Percentiles rank a stretch among this genome's conserved stretches.
phyloP scores from a whole-genome alignment of 331 rosid species.

The Rhamnella rubrinervis region DNA sequence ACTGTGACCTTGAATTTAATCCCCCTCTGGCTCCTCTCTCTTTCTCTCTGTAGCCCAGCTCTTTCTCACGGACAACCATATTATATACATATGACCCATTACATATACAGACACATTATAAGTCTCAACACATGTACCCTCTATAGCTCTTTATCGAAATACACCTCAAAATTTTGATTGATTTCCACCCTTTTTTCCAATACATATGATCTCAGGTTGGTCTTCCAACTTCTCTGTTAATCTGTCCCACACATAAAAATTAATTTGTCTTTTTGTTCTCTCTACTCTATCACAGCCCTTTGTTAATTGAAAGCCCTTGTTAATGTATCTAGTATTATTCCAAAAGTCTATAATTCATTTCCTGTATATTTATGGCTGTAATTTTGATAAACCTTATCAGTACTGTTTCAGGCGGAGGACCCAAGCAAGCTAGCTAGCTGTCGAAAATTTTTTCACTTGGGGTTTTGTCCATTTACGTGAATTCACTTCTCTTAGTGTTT shows the following conservation, averaged over 20 bases:
- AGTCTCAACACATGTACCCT: slow-evolving; percentile 8
- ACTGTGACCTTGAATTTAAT: slow-evolving; percentile 55
- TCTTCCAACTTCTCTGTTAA: too few relatives aligned
- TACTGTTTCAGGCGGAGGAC: slow-evolving; percentile 45
- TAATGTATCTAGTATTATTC: not conserved
- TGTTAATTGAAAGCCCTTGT: not conserved
- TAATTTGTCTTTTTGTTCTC: not conserved
- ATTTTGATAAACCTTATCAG: not conserved
- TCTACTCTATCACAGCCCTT: not conserved
- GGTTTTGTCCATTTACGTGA: slow-evolving; percentile 40
- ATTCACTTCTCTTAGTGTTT: slow-evolving; percentile 32
- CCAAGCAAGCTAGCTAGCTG: slow-evolving; percentile 12
- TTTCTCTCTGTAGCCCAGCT: slow-evolving; percentile 31
- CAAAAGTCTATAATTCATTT: not conserved
- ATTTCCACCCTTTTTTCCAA: not conserved
- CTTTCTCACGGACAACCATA: slow-evolving; percentile 16
- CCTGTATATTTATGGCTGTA: not conserved
- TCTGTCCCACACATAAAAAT: not conserved
- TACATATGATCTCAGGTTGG: too few relatives aligned
- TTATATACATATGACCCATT: slow-evolving; percentile 16
- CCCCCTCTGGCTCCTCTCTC: slow-evolving; percentile 48
- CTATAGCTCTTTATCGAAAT: not conserved
- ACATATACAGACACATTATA: slow-evolving; percentile 9
- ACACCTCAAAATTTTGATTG: not conserved
- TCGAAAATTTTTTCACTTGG: not conserved